Evolutionary conservation across 345 rosid species (phyloP), one percentile per base, ranked within the genome.

Genomic region (Gossypium thurberi): DNA sequence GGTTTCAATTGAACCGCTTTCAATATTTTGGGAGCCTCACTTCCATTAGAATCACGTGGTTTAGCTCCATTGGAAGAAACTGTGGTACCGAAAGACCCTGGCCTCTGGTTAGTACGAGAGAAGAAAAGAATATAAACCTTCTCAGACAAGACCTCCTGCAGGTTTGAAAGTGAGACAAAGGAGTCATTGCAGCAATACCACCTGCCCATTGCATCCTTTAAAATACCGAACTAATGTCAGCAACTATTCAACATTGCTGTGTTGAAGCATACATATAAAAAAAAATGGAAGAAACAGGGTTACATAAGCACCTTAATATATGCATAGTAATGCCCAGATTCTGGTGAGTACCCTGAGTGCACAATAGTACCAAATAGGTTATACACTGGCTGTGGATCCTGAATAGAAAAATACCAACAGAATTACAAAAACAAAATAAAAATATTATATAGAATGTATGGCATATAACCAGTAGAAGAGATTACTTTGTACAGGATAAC

Each of bases 161-260:
- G 80, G 58, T 87, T 88, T 78, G 99, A 87, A 75, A 78, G 78
- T 47, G 98, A 84, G 65, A 96, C 95, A 57, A 44, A 74, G 40
- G 97, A 76, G 80, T 96, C 99, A 79, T 93, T 89, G 85, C 99
- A 93, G 85, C 98, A 81, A 82, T 89, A 91, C 99, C 99, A 96
- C 68, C 87, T 87, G 48, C 92, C 93, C 79, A 84, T 72, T 46
- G 97, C 89, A 82, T 96, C 97, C 99, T 96, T 80, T 59, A 78
- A 69, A 21, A 57, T 65, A 79, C 20, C 62, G 33, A 69, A 52
- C 72, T 28, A 76, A 72, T 57, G 68, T 84, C 65, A 75, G 73
- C 23, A 73, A 75, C 59, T 66, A 56, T 58, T 50, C 25, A 26
- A 74, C 13, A 50, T 8, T 65, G 64, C 75, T 78, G 71, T 8